Conservation (phyloP, 345 rosid genomes). For the Arabidopsis thaliana region DNA sequence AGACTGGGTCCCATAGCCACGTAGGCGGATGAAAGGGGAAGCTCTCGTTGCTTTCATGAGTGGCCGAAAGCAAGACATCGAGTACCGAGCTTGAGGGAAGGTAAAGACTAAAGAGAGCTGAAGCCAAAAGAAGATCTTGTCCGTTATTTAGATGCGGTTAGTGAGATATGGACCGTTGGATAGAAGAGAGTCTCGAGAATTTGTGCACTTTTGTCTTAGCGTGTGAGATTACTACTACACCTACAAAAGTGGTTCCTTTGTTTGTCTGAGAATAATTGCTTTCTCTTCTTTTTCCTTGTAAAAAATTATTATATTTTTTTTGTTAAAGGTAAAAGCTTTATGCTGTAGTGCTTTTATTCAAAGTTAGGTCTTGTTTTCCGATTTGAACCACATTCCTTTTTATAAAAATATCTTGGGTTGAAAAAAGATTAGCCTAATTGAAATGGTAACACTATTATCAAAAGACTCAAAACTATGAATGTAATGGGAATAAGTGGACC, state of each 20-base stretch:
- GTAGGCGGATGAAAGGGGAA: constrained; percentile 36
- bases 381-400: constrained; percentile 22
- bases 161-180: constrained; percentile 41
- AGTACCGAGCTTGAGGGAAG: constrained; percentile 42
- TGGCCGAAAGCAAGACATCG: constrained; percentile 59
- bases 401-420: neutral
- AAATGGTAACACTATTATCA: constrained; percentile 4
- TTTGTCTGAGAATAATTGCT: constrained; percentile 44
- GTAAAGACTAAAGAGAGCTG: neutral
- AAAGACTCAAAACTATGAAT: constrained; percentile 26
- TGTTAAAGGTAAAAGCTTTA: constrained; percentile 18
- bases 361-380: constrained; percentile 35
- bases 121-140: constrained; percentile 20
- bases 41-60: constrained; percentile 52
- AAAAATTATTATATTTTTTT: constrained; percentile 10
- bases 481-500: neutral
- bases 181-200: constrained; percentile 7
- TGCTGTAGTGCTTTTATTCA: constrained; percentile 28
- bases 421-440: neutral
- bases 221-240: constrained; percentile 41
- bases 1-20: constrained; percentile 45
- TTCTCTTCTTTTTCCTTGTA: constrained; percentile 9
- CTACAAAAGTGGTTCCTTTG: constrained; percentile 43
- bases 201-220: constrained; percentile 31
- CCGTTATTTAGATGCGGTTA: constrained; percentile 38